Percentiles rank a stretch among this genome's conserved stretches.
These are phyloP conservation scores for Hortaea werneckii DNA, from an alignment of 2,329 filamentous ascomycete genomes.

Conservation along the genomic window DNA sequence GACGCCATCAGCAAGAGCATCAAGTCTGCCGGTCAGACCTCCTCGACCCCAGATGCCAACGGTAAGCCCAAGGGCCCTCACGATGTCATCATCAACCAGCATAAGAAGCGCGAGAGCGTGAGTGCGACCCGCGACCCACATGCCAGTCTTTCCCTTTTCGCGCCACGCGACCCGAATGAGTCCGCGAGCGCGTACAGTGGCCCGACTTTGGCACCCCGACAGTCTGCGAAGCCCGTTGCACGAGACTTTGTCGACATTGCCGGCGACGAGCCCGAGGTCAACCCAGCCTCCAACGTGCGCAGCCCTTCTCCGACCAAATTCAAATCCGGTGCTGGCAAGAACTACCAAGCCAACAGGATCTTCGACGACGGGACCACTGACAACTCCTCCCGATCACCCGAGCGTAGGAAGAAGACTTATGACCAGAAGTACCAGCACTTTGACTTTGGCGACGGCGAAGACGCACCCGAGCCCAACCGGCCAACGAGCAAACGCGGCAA, in stretches of 20 bases:
- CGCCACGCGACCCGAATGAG: constrained; percentile 54
- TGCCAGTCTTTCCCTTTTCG: constrained; percentile 65
- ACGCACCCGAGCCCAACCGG: constrained; percentile 23
- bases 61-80: constrained; percentile 14
- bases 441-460: constrained; percentile 59
- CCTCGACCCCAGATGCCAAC: constrained; percentile 12
- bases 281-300: constrained; percentile 10
- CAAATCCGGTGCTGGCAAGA: constrained; percentile 41
- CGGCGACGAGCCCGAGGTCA: constrained; percentile 29
- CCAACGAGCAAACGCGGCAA: constrained; percentile 40
- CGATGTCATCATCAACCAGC: constrained; percentile 16
- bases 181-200: constrained; percentile 38
- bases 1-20: constrained; percentile 42
- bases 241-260: constrained; percentile 61
- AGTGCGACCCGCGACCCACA: constrained; percentile 39
- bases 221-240: constrained; percentile 60
- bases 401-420: constrained; percentile 50
- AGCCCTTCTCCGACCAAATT: constrained; percentile 28
- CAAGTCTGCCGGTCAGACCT: constrained; percentile 15
- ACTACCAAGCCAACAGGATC: constrained; percentile 44
- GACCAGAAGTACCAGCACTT: constrained; percentile 79
- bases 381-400: constrained; percentile 27
- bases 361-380: constrained; percentile 44
- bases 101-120: constrained; percentile 23
- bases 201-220: constrained; percentile 49